A percentile compares a stretch with the other conserved stretches of the same genome.
Evolutionary conservation across 805 yeast genomes (phyloP).

Genomic region (Candida dajiaensis): DNA sequence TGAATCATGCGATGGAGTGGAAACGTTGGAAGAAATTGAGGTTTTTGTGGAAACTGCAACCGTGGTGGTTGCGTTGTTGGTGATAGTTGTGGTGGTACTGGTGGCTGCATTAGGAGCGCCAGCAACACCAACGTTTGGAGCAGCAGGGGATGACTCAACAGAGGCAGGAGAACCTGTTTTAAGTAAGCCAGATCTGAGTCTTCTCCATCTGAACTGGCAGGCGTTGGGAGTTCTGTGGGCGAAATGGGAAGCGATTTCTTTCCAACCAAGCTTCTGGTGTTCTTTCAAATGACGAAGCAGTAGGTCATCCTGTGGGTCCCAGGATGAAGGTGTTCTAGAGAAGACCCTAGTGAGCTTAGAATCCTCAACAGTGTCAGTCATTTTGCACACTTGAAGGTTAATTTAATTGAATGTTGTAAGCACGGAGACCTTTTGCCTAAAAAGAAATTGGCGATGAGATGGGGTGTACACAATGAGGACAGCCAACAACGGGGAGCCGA

Average conservation of each 20-base stretch:
- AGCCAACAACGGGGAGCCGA: no score
- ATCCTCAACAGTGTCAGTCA: slow-evolving; percentile 16
- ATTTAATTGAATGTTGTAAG: not conserved
- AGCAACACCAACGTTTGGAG: slow-evolving; percentile 4
- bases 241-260: slow-evolving; percentile 77
- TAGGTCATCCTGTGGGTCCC: slow-evolving; percentile 77
- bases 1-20: slow-evolving; percentile 14
- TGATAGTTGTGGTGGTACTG: not conserved
- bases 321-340: slow-evolving; percentile 46
- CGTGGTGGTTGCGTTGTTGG: not conserved
- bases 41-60: not conserved
- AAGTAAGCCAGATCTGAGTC: slow-evolving; percentile 44
- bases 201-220: slow-evolving; percentile 85
- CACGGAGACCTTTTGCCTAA: not conserved
- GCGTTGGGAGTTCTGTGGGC: slow-evolving; percentile 82
- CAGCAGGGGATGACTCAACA: slow-evolving; percentile 13
- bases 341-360: slow-evolving; percentile 22
- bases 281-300: slow-evolving; percentile 73
- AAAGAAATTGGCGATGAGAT: slow-evolving; percentile 8
- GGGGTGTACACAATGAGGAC: slow-evolving; percentile 4
- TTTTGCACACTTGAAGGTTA: not conserved
- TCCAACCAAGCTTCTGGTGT: slow-evolving; percentile 81
- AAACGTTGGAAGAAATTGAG: not conserved
- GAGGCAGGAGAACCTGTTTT: slow-evolving; percentile 20
- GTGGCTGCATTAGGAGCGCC: not conserved